Base-by-base conservation (phyloP, 495 filamentous ascomycete species). In the Lichina pygmaea region DNA sequence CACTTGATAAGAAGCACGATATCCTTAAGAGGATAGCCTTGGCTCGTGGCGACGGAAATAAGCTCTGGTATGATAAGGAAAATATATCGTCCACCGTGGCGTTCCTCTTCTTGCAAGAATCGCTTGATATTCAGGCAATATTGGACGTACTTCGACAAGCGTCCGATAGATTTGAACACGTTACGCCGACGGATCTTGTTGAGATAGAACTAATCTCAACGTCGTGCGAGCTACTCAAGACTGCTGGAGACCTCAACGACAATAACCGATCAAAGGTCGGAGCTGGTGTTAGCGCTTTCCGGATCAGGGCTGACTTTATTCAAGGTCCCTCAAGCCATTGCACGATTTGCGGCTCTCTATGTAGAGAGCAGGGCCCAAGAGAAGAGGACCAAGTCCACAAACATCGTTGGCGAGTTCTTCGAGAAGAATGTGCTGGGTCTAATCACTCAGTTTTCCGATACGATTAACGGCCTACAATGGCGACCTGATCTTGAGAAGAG, bases 351-450 rank as follows among this genome's bases (percentile, higher is more conserved):
- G 33, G 64, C 55, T 3, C 65, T 86, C 42, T 36, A 11, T 12
- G 68, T 74, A 12, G 63, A 73, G 37, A 57, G 64, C 42, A 74
- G 72, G 59, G 55, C 58, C 37, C 62, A 46, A 60, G 70, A 59
- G 51, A 70, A 54, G 45, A 45, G 52, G 13, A 54, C 44, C 44
- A 40, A 56, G 11, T 55, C 60, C 8, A 79, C 13, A 40, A 63
- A 72, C 39, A 58, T 69, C n/a, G 59, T 91, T 13, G 76, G 71
- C 4, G 56, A 62, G n/a, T 95, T 91, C 57, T 72, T 95, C 41
- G 78, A 92, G 46, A 66, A 67, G 12, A 77, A 93, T 60, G 75
- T 86, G 24, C 71, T 95, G 16, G 86, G 83, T n/a, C 70, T 95
- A 46, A 84, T 92, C 56, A 70, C 77, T 13, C 72, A 78, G 41